Evolutionary conservation across 2,329 filamentous ascomycete genomes (phyloP), one percentile per base, ranked within the genome.

Genomic region (Fusarium anthophilum): DNA sequence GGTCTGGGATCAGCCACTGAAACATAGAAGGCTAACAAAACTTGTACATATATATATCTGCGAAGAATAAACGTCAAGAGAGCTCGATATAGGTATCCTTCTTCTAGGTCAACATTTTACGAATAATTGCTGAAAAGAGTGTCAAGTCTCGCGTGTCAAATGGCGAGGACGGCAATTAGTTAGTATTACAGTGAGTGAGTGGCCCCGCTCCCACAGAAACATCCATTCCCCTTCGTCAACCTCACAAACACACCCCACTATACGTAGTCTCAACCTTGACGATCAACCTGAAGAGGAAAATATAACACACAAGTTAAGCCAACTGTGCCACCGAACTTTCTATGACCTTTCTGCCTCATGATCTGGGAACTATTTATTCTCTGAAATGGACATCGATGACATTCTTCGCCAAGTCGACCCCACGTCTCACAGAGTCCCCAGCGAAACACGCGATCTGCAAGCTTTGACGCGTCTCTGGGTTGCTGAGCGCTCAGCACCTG

Each of bases 381-480:
- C 32, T 26, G 26, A 17, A 13, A 94, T 94, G 92, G 92, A 94
- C 73, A 95, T 95, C 77, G 91, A 94, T 82, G 93, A 95, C 80
- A 94, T 95, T 75, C 88, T 95, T 70, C 90, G 90, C 78, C 91
- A 92, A 79, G 91, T 95, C 76, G 91, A 94, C 82, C 90, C 88
- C 56, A 82, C 85, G 67, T 83, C 85, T 62, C 85, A 90, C 75
- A 81, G 85, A 41, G 82, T 90, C 24, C 89, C 90, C 6, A 83
- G 84, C 58, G 89, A 90, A 77, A 91, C 88, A 47, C 88, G 91
- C 79, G 96, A 98, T 83, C 88, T 98, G 76, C 95, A 98, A 82
- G 91, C 93, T 60, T 86, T 99, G 76, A 98, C 96, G 76, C 92
- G 96, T 78, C 93, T 92, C 78, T 99, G 96, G 96, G 90, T 98